Evolutionary conservation across 139 green algal species (phyloP), one percentile per base, ranked within the genome.

Genomic region (Asterochloris sp.): DNA sequence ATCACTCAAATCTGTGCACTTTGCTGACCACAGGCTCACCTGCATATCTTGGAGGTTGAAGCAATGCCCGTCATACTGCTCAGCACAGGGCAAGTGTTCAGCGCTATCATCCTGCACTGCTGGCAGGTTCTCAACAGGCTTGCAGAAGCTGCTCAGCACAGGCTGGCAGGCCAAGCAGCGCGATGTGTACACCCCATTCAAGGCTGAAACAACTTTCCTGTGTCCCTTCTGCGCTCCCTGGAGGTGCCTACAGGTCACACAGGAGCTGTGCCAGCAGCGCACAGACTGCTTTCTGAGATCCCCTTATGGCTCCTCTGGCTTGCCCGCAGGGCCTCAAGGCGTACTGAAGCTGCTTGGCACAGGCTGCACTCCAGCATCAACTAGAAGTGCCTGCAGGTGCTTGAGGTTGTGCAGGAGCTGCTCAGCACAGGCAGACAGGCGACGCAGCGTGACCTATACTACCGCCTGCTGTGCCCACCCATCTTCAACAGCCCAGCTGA

Each of bases 381-480:
- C 6, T 6, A 10, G 38, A 2, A 54, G 4, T 54, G 38, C 38
- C 38, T 54, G 38, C 6, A 54, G 38, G 77, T 96, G 24, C 79
- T 95, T 61, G 85, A 89, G 19, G 62, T 81, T 0, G 80, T 89
- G 13, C 92, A 95, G n/a, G 78, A 90, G n/a, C 85, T 91, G 47
- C 79, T 95, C 54, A 75, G 85, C 16, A 62, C 73, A 19, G 87
- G 86, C 0, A 78, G 78, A 16, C 77, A 79, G 62, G 86, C 85
- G 26, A 95, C 90, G 11, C 92, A 96, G 83, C 83, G 92, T 0
- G 92, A 95, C 60, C 69, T 96, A 38, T 96, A 92, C 84, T 96
- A 96, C 85, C 86, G 74, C 81, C 76, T 95, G 27, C 68, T 91
- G 27, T 28, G 75, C n/a, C 78, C 82, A 64, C 78, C 85, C 15